Evolutionary conservation across 345 rosid species (phyloP).

Genomic region (Citrus maxima): DNA sequence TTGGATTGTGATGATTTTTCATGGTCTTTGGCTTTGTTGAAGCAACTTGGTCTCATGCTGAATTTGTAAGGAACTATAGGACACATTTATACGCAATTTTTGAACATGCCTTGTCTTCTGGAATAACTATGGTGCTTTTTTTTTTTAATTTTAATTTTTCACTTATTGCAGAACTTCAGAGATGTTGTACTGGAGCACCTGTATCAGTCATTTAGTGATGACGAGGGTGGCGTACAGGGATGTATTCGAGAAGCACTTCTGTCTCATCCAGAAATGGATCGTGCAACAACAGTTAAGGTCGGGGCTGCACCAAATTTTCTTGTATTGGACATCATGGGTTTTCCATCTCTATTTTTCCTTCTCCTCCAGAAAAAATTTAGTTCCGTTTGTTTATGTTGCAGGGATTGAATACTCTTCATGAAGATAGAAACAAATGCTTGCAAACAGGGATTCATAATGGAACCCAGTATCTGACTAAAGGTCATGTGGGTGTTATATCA

Average conservation of each 20-base stretch:
- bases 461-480: conserved; percentile 29
- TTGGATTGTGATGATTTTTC: conserved; percentile 3
- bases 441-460: conserved; percentile 34
- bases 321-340: not conserved
- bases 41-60: conserved; percentile 25
- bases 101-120: conserved; percentile 14
- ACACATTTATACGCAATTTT: conserved; percentile 13
- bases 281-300: conserved; percentile 34
- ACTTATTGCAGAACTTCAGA: conserved; percentile 31
- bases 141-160: conserved; percentile 13
- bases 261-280: conserved; percentile 20
- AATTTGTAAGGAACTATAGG: conserved; percentile 15
- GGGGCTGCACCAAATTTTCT: conserved; percentile 8
- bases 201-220: conserved; percentile 39
- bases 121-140: conserved; percentile 10
- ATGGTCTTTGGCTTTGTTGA: conserved; percentile 4
- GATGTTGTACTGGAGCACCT: conserved; percentile 43
- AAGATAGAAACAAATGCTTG: conserved; percentile 21
- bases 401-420: conserved; percentile 42
- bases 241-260: conserved; percentile 49
- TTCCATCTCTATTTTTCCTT: not conserved
- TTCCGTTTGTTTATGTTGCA: conserved; percentile 26
- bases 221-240: conserved; percentile 40
- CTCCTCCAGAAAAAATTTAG: not conserved
- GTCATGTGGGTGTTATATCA: conserved; percentile 27